Conservation (phyloP, 1,284 basidiomycete genomes). For the Takashimella tepidaria region DNA sequence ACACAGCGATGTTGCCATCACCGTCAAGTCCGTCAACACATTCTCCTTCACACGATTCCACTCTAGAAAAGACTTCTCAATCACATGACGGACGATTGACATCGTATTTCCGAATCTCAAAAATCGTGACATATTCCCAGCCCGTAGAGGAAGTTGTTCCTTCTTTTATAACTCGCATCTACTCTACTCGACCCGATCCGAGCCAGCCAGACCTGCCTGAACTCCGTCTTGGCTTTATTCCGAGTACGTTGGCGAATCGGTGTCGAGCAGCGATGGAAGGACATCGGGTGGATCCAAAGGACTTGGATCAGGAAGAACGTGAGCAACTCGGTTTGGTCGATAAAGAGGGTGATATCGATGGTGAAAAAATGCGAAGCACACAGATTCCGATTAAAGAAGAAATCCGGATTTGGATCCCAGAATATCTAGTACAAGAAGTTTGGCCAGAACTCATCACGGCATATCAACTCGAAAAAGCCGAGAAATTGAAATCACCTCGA, state of each 20-base stretch:
- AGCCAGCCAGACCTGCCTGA: slow-evolving; percentile 29
- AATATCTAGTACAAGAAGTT: slow-evolving; percentile 31
- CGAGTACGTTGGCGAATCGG: slow-evolving; percentile 18
- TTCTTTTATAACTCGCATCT: slow-evolving; percentile 30
- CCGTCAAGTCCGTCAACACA: no score
- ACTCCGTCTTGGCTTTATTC: slow-evolving; percentile 34
- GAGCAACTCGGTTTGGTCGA: slow-evolving; percentile 27
- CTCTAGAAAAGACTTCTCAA: neutral
- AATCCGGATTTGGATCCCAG: slow-evolving; percentile 29
- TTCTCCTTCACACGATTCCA: neutral
- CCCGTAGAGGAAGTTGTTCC: slow-evolving; percentile 4
- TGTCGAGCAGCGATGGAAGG: slow-evolving; percentile 38
- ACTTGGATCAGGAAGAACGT: slow-evolving; percentile 15
- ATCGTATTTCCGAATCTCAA: neutral
- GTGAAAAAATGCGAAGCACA: neutral
- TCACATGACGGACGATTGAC: neutral
- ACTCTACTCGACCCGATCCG: slow-evolving; percentile 27
- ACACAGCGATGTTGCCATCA: neutral
- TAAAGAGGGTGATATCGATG: slow-evolving; percentile 2
- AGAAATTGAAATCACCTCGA: slow-evolving; percentile 8
- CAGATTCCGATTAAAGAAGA: slow-evolving; percentile 14
- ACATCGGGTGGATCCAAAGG: slow-evolving; percentile 25
- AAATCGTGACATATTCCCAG: neutral
- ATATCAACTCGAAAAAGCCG: slow-evolving; percentile 24
- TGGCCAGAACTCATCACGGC: slow-evolving; percentile 27